Base-by-base conservation (phyloP, 192 early-diverging fungal species). In the Rhizophagus sp. region DNA sequence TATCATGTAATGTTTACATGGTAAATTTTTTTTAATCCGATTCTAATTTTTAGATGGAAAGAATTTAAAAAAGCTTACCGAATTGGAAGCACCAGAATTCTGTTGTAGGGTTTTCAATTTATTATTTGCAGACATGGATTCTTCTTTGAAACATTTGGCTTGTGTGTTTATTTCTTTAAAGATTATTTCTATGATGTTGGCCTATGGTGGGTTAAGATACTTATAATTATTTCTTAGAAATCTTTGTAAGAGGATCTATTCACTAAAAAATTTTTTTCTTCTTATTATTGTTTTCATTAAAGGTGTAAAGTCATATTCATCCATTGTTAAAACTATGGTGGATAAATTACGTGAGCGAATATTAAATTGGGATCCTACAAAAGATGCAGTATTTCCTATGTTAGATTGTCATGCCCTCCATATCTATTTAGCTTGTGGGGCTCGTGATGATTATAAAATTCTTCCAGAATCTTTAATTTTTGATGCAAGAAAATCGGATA, bases 401-500 rank as follows among this genome's bases (percentile, higher is more conserved):
- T 25, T 74, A 11, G 47, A 74, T 61, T 61, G 50, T 74, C 73
- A 74, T 7, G 73, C 49, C 11, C 50, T 74, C 1, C 73, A 74
- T 61, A 74, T 74, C 30, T 74, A 62, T 61, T 57, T 74, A 15
- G 13, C 13, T 33, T 61, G 57, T 57, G 12, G 22, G 22, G 33
- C 47, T 61, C 52, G 15, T 27, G 73, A 74, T 33, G 27, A 61
- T 27, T 34, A 13, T 33, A 52, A 52, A 33, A 30, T 61, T 25
- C 5, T 34, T 61, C 73, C 73, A 7, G 27, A 33, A 34, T 74
- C 73, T 6, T 25, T 15, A 30, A n/a, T 61, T 8, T 74, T 74
- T 74, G 73, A 74, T 52, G 52, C 73, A 30, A 19, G 73, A 19
- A 74, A 74, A 74, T 30, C 24, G 52, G 73, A 74, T 61, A 34